Evolutionary conservation across 139 green algal species (phyloP).

Genomic region (Diplosphaera chodatii): DNA sequence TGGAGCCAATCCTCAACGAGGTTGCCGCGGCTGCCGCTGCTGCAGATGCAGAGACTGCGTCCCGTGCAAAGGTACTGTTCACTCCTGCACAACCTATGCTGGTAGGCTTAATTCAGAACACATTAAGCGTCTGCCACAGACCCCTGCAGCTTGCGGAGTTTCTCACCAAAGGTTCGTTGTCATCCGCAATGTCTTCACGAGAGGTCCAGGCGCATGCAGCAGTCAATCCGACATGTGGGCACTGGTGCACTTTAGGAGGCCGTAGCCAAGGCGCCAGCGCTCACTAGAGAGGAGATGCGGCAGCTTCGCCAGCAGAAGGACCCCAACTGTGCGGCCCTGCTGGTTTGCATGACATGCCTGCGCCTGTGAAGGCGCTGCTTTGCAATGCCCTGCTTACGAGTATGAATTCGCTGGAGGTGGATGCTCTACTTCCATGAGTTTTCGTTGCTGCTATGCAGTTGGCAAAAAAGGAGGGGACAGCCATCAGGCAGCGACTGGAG

Average conservation of each 20-base stretch:
- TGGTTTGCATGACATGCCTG: neutral
- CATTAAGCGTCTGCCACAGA: no score
- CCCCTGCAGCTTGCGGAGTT: neutral
- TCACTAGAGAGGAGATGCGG: slow-evolving; percentile 54
- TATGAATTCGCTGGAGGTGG: no score
- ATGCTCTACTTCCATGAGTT: no score
- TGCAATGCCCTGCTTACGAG: no score
- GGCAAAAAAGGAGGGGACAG: neutral
- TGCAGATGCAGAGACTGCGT: slow-evolving; percentile 14
- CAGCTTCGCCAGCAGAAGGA: slow-evolving; percentile 55
- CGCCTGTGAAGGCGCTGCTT: no score
- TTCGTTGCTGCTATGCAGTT: neutral
- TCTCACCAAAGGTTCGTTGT: no score
- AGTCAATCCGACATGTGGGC: no score
- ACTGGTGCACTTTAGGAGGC: slow-evolving; percentile 33
- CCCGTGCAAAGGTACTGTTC: slow-evolving; percentile 17
- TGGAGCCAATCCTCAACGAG: slow-evolving; percentile 54
- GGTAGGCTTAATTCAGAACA: no score
- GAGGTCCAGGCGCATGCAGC: no score
- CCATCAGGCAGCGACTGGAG: neutral
- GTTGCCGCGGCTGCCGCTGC: slow-evolving; percentile 30
- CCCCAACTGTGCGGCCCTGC: slow-evolving; percentile 48
- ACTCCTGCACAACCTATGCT: no score
- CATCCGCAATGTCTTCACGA: no score
- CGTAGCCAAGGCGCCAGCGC: slow-evolving; percentile 40